phyloP scores from a whole-genome alignment of 306 rosid genomes.

The Vachellia pachyceras region DNA sequence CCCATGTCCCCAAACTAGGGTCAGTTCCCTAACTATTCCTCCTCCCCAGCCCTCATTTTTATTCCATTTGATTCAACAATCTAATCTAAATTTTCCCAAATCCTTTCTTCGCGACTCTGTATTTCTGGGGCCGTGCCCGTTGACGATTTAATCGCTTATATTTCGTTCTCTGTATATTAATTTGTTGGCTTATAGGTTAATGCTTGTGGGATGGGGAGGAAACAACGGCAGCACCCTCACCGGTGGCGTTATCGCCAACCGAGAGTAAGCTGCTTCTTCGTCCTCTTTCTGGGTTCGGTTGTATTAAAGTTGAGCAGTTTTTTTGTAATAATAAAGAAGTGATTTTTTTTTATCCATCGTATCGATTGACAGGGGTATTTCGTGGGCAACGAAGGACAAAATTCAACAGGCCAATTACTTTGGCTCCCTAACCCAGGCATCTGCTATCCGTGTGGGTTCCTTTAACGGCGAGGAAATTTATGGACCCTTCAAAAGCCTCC shows the following conservation, averaged over 20 bases:
- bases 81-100: too few relatives aligned
- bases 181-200: conserved; percentile 56
- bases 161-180: not conserved
- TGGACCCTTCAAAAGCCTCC: conserved; percentile 94
- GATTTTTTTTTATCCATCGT: not conserved
- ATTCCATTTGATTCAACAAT: not conserved
- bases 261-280: conserved; percentile 65
- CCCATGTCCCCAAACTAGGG: conserved; percentile 89
- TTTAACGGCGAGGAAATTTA: conserved; percentile 92
- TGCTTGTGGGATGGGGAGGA: conserved; percentile 99
- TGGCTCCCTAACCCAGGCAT: conserved; percentile 94
- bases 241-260: conserved; percentile 90
- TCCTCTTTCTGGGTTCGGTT: not conserved
- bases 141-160: not conserved
- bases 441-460: conserved; percentile 91
- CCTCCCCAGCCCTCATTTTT: not conserved
- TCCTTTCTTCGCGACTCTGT: not conserved
- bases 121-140: not conserved
- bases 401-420: conserved; percentile 94
- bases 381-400: conserved; percentile 98
- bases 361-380: conserved; percentile 70
- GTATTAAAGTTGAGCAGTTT: not conserved
- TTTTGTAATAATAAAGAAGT: not conserved
- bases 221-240: conserved; percentile 91
- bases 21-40: conserved; percentile 34